phyloP scores from a whole-genome alignment of 306 rosid genomes.

The Begonia fuchsioides region DNA sequence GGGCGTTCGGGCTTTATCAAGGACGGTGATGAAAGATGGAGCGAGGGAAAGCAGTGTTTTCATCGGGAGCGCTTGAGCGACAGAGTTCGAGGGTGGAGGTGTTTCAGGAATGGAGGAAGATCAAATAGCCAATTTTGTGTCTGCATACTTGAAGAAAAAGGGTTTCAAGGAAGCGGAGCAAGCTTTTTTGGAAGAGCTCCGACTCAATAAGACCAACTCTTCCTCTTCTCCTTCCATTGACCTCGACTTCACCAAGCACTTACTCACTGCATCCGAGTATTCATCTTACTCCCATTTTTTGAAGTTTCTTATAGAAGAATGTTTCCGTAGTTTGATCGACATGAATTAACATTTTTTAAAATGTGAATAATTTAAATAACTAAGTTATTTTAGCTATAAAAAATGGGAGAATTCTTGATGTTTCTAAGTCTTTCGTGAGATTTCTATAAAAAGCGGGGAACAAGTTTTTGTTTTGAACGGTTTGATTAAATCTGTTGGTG shows the following conservation, averaged over 20 bases:
- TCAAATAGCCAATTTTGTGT: conserved; percentile 36
- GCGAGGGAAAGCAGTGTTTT: too few relatives aligned
- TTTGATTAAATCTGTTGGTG: too few relatives aligned
- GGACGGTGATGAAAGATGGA: too few relatives aligned
- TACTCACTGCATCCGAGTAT: conserved; percentile 55
- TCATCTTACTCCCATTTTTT: not conserved
- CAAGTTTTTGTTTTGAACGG: conserved; percentile 18
- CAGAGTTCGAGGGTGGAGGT: conserved; percentile 1
- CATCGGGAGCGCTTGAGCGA: not conserved
- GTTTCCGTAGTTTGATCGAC: too few relatives aligned
- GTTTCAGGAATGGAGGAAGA: conserved; percentile 51
- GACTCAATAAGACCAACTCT: conserved; percentile 23
- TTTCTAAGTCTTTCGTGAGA: too few relatives aligned
- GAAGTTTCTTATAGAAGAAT: too few relatives aligned
- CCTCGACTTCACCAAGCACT: conserved; percentile 5
- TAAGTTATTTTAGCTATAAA: too few relatives aligned
- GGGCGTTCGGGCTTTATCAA: too few relatives aligned
- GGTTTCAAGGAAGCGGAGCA: conserved; percentile 63
- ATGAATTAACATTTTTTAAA: too few relatives aligned
- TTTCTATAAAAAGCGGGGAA: too few relatives aligned
- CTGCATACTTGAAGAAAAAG: conserved; percentile 50
- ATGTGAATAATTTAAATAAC: too few relatives aligned
- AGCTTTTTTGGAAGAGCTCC: conserved; percentile 55
- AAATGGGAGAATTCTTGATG: too few relatives aligned
- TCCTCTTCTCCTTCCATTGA: conserved; percentile 28